Evolutionary conservation across 1,284 basidiomycete genomes (phyloP), one percentile per base, ranked within the genome.

Genomic region (Hypsizygus ulmarius): DNA sequence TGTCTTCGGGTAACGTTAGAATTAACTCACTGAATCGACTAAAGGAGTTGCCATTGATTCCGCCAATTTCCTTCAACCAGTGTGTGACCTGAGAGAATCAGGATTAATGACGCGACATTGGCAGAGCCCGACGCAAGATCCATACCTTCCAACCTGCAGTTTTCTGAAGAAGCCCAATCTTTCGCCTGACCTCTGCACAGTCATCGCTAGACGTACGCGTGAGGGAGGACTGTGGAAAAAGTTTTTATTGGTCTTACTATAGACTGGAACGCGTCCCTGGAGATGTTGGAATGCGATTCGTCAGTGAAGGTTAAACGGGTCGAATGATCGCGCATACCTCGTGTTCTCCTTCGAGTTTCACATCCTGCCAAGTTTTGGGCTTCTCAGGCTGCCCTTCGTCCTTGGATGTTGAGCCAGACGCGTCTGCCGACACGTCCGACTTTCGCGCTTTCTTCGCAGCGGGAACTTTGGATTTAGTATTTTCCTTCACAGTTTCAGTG

Each of bases 1-100:
- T 21, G 32, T 19, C 27, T 18, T 9, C 3, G 9, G 33, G 27
- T 16, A 33, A 1, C 19, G 32, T 7, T 15, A n/a, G 30, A 32
- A 12, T 21, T 7, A 0, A 58, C 71, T 29, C 53, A 75, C 74
- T 77, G 65, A 78, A 78, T 18, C 73, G 70, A 39, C 55, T 50
- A 52, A 65, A 75, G 2, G 71, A 74, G 60, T 77, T 77, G 54
- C 51, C 69, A 54, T 79, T 77, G 57, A 78, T 65, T 36, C 64
- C 62, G 1, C 73, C 72, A 45, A 77, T 77, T 7, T 74, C 70
- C 52, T 59, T 66, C 43, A 77, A 58, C 75, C 74, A 77, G 28
- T 66, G 65, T 10, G 73, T 73, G 16, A 75, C 56, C 75, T 27
- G 25, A 36, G n/a, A 16, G 30, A 35, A 39, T 19, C 5, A 27